A percentile compares a stretch with the other conserved stretches of the same genome.
Conservation (phyloP, 2,329 filamentous ascomycete genomes). For the Calonectria henricotiae region DNA sequence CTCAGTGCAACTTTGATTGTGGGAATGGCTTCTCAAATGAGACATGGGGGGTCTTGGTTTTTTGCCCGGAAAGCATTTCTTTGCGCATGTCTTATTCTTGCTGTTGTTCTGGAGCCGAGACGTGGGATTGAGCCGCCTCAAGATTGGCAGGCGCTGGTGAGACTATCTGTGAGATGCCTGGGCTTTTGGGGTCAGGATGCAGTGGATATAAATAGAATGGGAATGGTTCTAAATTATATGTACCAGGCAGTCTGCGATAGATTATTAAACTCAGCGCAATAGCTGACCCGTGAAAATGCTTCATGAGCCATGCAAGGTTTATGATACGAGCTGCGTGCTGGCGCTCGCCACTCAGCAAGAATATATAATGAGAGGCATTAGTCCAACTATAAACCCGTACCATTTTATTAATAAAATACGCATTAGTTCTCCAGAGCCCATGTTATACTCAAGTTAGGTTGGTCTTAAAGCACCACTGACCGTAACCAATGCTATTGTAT, state of each 20-base stretch:
- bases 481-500: too few species aligned
- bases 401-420: too few species aligned
- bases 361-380: too few species aligned
- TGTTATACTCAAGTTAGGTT: too few species aligned
- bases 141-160: constrained; percentile 25
- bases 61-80: constrained; percentile 29
- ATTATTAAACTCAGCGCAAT: constrained; percentile 31
- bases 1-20: constrained; percentile 27
- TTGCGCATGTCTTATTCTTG: constrained; percentile 28
- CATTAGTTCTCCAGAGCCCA: too few species aligned
- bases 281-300: too few species aligned
- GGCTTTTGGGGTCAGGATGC: constrained; percentile 27
- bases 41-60: constrained; percentile 39
- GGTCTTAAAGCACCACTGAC: too few species aligned
- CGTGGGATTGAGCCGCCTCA: constrained; percentile 22
- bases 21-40: constrained; percentile 8
- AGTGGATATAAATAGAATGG: constrained; percentile 25
- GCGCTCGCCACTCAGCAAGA: too few species aligned
- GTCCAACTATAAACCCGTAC: too few species aligned
- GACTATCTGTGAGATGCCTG: constrained; percentile 7
- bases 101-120: constrained; percentile 17
- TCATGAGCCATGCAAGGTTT: too few species aligned
- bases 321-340: too few species aligned
- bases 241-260: background rate
- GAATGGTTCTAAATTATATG: constrained; percentile 20